phyloP scores from a whole-genome alignment of 2,329 filamentous ascomycete species.

The Alternaria burnsii region DNA sequence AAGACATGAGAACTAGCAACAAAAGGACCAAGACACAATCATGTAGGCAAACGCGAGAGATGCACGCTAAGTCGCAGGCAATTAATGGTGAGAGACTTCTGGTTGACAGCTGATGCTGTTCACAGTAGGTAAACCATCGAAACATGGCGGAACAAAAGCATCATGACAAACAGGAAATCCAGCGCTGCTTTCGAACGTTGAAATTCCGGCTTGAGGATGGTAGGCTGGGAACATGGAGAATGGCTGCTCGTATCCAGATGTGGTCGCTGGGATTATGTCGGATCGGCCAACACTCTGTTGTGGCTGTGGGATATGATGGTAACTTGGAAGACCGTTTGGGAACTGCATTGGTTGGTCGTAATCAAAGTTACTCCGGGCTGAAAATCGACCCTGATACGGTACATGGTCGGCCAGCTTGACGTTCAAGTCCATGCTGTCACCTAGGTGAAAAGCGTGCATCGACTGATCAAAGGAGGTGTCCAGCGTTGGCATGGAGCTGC shows the following conservation, averaged over 20 bases:
- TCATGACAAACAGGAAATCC: slow-evolving; percentile 11
- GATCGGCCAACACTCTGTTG: background rate
- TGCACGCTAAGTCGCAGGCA: background rate
- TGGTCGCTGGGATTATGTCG: background rate
- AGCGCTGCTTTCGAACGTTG: slow-evolving; percentile 6
- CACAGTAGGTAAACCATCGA: slow-evolving; percentile 20
- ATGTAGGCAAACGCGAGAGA: background rate
- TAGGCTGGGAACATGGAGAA: slow-evolving; percentile 17
- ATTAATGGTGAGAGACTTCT: slow-evolving; percentile 1
- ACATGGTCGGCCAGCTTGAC: slow-evolving; percentile 13
- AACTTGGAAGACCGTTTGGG: slow-evolving; percentile 3
- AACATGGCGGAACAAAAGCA: slow-evolving; percentile 10
- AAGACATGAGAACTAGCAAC: background rate
- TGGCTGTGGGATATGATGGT: slow-evolving; percentile 3
- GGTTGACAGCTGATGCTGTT: slow-evolving; percentile 6
- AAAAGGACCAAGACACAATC: background rate
- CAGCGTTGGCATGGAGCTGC: slow-evolving; percentile 3
- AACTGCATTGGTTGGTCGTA: slow-evolving; percentile 18
- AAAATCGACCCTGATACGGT: slow-evolving; percentile 4
- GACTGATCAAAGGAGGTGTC: slow-evolving; percentile 20
- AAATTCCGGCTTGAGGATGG: slow-evolving; percentile 2
- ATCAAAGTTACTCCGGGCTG: slow-evolving; percentile 5
- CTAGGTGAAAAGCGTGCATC: slow-evolving; percentile 11
- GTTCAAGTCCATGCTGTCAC: slow-evolving; percentile 21
- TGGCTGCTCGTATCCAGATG: slow-evolving; percentile 16